Conservation (phyloP, 1,284 basidiomycete genomes). For the Pterulicium gracile region DNA sequence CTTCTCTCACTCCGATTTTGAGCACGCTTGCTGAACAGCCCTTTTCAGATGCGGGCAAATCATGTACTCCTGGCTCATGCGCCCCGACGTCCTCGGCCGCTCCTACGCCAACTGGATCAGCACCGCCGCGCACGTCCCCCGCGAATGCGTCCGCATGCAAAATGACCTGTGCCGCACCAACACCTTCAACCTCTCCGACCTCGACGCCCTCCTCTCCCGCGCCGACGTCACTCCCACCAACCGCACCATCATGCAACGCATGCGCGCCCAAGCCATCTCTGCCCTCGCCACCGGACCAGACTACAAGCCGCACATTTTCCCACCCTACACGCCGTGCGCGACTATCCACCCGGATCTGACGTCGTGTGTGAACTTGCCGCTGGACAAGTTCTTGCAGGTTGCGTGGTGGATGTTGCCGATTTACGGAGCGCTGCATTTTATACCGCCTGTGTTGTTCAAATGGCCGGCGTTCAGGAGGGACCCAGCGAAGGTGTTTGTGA, state of each 20-base stretch:
- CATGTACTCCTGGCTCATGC: constrained; percentile 73
- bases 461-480: constrained; percentile 46
- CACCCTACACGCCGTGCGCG: constrained; percentile 49
- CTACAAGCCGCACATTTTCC: constrained; percentile 31
- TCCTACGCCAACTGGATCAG: constrained; percentile 71
- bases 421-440: constrained; percentile 86
- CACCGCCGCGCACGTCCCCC: constrained; percentile 57
- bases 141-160: constrained; percentile 53
- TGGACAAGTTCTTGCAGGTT: constrained; percentile 73
- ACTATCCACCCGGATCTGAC: constrained; percentile 77
- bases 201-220: constrained; percentile 44
- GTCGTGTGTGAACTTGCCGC: constrained; percentile 55
- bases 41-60: constrained; percentile 72
- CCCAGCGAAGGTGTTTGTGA: constrained; percentile 53
- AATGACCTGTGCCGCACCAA: constrained; percentile 47
- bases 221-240: constrained; percentile 25
- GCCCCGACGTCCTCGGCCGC: constrained; percentile 74
- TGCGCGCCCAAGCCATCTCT: neutral
- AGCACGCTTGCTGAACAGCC: neutral
- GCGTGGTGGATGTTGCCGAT: constrained; percentile 80
- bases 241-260: neutral
- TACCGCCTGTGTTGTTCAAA: constrained; percentile 78
- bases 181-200: constrained; percentile 39
- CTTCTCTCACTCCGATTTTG: neutral
- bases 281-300: constrained; percentile 11